A percentile compares a stretch with the other conserved stretches of the same genome.
phyloP scores from a whole-genome alignment of 306 rosid genomes.

The Mimosa pudica region DNA sequence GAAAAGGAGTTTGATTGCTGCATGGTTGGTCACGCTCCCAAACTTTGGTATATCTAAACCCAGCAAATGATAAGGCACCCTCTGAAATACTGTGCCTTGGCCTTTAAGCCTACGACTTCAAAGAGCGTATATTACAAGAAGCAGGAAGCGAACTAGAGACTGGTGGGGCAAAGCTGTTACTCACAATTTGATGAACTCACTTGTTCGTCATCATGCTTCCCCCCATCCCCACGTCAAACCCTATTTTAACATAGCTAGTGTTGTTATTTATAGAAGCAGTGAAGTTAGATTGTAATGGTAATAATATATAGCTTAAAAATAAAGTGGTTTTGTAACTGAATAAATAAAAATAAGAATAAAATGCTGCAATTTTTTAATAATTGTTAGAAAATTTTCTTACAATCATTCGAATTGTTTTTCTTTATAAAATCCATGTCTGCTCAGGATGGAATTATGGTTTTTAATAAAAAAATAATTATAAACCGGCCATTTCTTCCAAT shows the following conservation, averaged over 20 bases:
- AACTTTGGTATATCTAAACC: slow-evolving; percentile 13
- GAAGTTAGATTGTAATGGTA: background rate
- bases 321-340: no score
- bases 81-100: slow-evolving; percentile 45
- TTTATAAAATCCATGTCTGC: background rate
- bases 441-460: background rate
- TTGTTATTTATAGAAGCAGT: background rate
- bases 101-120: slow-evolving; percentile 51
- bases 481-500: background rate
- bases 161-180: slow-evolving; percentile 31
- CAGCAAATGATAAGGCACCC: background rate
- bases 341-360: background rate
- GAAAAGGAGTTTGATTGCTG: slow-evolving; percentile 1
- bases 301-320: no score
- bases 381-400: background rate
- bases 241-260: slow-evolving; percentile 6
- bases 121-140: slow-evolving; percentile 31
- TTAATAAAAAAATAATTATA: background rate
- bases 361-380: background rate
- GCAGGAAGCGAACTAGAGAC: slow-evolving; percentile 27
- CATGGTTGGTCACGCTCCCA: slow-evolving; percentile 14
- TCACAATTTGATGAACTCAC: background rate
- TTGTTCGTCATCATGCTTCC: slow-evolving; percentile 24
- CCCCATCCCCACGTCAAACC: slow-evolving; percentile 33
- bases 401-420: background rate